These are phyloP conservation scores for Cystoisospora suis DNA, from an alignment of 169 alveolate species.

Conservation along the genomic window DNA sequence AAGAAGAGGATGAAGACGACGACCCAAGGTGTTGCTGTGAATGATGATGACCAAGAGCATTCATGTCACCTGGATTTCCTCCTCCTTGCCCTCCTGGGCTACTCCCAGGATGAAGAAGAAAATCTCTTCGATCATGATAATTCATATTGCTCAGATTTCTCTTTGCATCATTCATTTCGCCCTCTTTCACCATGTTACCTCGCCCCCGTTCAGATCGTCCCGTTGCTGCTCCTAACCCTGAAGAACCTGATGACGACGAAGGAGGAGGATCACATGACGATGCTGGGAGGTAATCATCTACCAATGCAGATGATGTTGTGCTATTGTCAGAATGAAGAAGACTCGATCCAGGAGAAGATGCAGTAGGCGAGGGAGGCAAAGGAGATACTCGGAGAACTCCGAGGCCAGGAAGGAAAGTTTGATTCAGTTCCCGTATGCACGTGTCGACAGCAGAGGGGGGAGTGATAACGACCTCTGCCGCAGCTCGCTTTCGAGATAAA, in stretches of 20 bases:
- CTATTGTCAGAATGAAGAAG: no score
- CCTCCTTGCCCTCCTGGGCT: background rate
- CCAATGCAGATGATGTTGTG: no score
- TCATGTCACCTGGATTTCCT: no score
- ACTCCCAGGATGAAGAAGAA: no score
- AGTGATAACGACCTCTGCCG: constrained; percentile 46
- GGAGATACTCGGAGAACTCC: constrained; percentile 44
- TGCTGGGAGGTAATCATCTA: constrained; percentile 46
- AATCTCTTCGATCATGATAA: no score
- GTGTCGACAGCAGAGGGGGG: constrained; percentile 37
- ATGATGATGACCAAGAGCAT: no score
- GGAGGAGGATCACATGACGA: constrained; percentile 47
- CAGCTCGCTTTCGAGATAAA: constrained; percentile 45
- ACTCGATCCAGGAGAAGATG: no score
- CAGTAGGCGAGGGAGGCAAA: no score
- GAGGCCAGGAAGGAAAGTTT: constrained; percentile 9
- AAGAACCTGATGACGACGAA: background rate
- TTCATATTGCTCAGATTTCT: no score
- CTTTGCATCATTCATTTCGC: background rate
- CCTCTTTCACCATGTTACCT: background rate
- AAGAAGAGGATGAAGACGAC: no score
- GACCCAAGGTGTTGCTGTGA: no score
- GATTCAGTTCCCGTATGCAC: constrained; percentile 31
- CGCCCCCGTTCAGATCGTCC: background rate
- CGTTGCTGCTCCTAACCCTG: background rate